These are phyloP conservation scores for Coemansia sp. DNA, from an alignment of 192 early-diverging fungal species.

Conservation along the genomic window DNA sequence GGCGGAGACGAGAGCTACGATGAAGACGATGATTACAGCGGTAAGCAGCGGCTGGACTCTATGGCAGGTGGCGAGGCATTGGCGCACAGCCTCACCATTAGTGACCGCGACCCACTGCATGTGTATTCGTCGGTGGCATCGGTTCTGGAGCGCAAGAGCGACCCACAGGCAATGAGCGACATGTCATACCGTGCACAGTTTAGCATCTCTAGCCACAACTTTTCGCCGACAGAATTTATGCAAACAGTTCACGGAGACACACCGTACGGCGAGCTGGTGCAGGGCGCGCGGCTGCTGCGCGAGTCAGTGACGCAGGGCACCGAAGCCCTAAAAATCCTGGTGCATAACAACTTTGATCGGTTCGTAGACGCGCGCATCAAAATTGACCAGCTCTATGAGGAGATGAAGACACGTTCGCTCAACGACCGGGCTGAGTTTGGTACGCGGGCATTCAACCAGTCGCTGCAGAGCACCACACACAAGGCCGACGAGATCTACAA, in stretches of 20 bases:
- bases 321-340: conserved; percentile 81
- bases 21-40: conserved; percentile 11
- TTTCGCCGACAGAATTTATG: conserved; percentile 73
- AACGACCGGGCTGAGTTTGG: conserved; percentile 80
- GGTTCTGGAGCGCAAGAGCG: conserved; percentile 43
- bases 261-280: conserved; percentile 77
- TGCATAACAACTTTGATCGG: conserved; percentile 95
- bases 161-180: conserved; percentile 27
- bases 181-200: conserved; percentile 51
- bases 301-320: conserved; percentile 74
- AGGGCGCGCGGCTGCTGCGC: conserved; percentile 69
- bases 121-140: conserved; percentile 40
- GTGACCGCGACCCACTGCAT: conserved; percentile 51
- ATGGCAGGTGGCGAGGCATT: conserved; percentile 20
- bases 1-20: conserved; percentile 11
- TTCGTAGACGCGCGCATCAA: conserved; percentile 95
- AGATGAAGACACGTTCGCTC: conserved; percentile 83
- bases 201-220: conserved; percentile 54
- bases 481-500: conserved; percentile 80
- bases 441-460: conserved; percentile 63
- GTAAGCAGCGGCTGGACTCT: conserved; percentile 22
- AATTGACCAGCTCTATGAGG: conserved; percentile 90
- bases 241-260: conserved; percentile 79
- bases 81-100: conserved; percentile 25
- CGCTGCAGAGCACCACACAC: conserved; percentile 63